These are phyloP conservation scores for Linum lewisii DNA, from an alignment of 345 rosid species.

Conservation along the genomic window DNA sequence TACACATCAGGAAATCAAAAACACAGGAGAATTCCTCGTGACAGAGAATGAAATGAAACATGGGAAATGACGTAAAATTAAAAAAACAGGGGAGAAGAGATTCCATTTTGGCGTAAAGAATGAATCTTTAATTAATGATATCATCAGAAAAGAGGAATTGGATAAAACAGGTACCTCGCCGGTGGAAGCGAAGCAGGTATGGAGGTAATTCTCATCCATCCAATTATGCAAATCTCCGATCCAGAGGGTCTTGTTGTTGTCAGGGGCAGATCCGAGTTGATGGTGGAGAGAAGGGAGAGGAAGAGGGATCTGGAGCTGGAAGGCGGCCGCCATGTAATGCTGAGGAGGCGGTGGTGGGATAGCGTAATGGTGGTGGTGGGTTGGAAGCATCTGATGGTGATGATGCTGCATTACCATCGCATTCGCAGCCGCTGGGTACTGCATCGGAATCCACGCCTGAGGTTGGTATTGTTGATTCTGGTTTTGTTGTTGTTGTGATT, in stretches of 20 bases:
- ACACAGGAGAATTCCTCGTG: no score
- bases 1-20: no score
- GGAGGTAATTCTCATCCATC: constrained; percentile 94
- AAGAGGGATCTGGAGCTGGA: constrained; percentile 21
- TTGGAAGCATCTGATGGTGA: constrained; percentile 68
- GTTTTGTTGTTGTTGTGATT: constrained; percentile 24
- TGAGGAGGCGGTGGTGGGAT: constrained; percentile 45
- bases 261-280: constrained; percentile 42
- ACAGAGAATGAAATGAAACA: no score
- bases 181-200: constrained; percentile 54
- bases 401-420: constrained; percentile 92
- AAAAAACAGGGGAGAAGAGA: no score
- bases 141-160: background rate
- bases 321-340: constrained; percentile 42
- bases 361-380: constrained; percentile 34
- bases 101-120: background rate
- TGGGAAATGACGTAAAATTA: no score
- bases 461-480: constrained; percentile 28
- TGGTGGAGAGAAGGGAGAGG: constrained; percentile 25
- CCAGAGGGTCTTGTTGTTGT: constrained; percentile 80
- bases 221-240: constrained; percentile 94
- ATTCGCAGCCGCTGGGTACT: constrained; percentile 64
- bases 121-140: background rate
- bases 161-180: constrained; percentile 46
- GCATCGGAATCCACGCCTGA: constrained; percentile 62